Evolutionary conservation across 1,284 basidiomycete species (phyloP).

Genomic region (Sanguinoderma infundibulare): DNA sequence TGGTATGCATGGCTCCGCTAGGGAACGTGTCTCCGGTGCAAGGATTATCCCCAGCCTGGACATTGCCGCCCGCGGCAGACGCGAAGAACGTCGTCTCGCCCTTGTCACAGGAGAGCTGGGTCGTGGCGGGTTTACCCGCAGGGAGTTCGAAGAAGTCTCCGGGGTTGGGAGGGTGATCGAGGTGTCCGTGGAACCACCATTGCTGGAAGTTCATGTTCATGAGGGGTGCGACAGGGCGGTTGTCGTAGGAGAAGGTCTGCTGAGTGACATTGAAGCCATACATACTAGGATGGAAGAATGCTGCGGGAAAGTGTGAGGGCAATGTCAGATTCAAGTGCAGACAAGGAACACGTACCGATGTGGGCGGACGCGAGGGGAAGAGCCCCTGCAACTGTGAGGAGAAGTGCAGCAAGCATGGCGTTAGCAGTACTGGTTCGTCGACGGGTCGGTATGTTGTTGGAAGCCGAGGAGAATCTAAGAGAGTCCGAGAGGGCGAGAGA

Average conservation of each 20-base stretch:
- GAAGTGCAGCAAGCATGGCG: constrained; percentile 12
- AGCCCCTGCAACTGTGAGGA: constrained; percentile 11
- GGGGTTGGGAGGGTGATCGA: constrained; percentile 57
- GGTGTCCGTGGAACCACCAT: constrained; percentile 76
- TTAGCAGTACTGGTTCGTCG: neutral
- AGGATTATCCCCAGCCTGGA: constrained; percentile 48
- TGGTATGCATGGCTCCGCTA: constrained; percentile 54
- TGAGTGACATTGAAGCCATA: constrained; percentile 62
- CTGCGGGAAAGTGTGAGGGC: constrained; percentile 13
- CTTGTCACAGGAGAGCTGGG: constrained; percentile 62
- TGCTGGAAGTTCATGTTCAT: constrained; percentile 52
- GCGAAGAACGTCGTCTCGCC: constrained; percentile 56
- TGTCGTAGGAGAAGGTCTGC: constrained; percentile 53
- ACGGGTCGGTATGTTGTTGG: neutral
- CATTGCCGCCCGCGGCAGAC: constrained; percentile 49
- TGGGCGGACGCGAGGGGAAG: constrained; percentile 20
- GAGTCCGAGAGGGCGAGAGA: neutral
- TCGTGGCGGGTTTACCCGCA: constrained; percentile 52
- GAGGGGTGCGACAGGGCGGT: constrained; percentile 59
- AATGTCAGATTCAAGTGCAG: neutral
- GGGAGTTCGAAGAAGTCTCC: constrained; percentile 61
- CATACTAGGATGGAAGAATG: constrained; percentile 39
- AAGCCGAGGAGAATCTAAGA: neutral
- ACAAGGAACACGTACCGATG: constrained; percentile 18
- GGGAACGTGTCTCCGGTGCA: constrained; percentile 45